Percentiles rank a stretch among this genome's conserved stretches.
Evolutionary conservation across 2,329 filamentous ascomycete genomes (phyloP).

Genomic region (Lecanicillium sp.): DNA sequence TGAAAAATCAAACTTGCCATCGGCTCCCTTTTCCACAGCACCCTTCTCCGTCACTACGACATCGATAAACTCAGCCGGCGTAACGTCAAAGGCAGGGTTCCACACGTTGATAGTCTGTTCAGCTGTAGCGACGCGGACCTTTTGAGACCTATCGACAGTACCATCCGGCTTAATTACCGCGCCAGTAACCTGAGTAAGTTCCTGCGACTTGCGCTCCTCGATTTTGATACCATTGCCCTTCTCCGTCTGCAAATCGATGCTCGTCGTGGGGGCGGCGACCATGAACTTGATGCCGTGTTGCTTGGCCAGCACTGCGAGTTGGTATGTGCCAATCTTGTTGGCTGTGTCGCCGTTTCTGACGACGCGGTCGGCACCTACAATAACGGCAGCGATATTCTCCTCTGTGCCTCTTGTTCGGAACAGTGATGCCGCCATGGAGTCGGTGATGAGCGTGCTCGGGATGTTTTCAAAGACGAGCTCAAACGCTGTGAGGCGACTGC

Average conservation of each 20-base stretch:
- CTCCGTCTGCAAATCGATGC: conserved; percentile 76
- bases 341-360: conserved; percentile 96
- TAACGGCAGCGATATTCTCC: conserved; percentile 71
- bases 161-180: conserved; percentile 59
- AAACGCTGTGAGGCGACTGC: conserved; percentile 87
- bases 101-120: conserved; percentile 74
- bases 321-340: conserved; percentile 97
- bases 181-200: conserved; percentile 79
- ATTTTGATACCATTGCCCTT: conserved; percentile 78
- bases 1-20: conserved; percentile 62
- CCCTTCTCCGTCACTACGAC: conserved; percentile 90
- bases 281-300: conserved; percentile 90
- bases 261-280: conserved; percentile 89
- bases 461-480: conserved; percentile 93
- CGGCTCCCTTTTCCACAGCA: conserved; percentile 66
- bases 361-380: conserved; percentile 91
- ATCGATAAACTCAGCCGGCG: conserved; percentile 80
- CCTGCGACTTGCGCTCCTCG: conserved; percentile 72
- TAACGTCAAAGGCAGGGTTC: conserved; percentile 97
- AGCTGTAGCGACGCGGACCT: conserved; percentile 72
- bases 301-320: conserved; percentile 79
- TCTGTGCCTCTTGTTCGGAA: conserved; percentile 54
- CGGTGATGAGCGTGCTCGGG: conserved; percentile 83
- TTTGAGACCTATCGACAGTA: conserved; percentile 51
- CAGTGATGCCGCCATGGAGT: conserved; percentile 91